Evolutionary conservation across 192 early-diverging fungal genomes (phyloP).

Genomic region (Allomyces macrogynus): DNA sequence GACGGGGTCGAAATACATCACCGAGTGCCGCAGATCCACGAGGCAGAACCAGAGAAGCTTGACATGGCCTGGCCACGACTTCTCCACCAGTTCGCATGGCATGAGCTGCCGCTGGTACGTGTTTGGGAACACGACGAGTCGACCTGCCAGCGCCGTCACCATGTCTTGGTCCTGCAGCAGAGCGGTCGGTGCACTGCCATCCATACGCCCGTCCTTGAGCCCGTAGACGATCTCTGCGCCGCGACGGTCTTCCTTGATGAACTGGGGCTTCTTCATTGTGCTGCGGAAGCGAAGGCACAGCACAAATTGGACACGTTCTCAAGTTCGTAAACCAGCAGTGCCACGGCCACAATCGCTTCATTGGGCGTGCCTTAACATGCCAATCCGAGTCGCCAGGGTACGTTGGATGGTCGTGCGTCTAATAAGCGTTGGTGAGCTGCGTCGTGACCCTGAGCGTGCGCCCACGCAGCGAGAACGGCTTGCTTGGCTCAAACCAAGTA

Average conservation of each 20-base stretch:
- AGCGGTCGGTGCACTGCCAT: too few species aligned
- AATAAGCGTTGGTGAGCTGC: constrained; percentile 43
- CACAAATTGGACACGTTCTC: constrained; percentile 39
- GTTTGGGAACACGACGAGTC: constrained; percentile 52
- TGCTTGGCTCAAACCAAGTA: constrained; percentile 1
- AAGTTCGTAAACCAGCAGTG: constrained; percentile 46
- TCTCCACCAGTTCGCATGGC: constrained; percentile 34
- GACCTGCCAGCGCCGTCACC: constrained; percentile 25
- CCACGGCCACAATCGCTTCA: constrained; percentile 51
- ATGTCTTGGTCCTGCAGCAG: constrained; percentile 18
- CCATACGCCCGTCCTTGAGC: too few species aligned
- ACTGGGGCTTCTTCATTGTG: constrained; percentile 2
- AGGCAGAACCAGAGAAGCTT: constrained; percentile 52
- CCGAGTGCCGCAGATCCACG: constrained; percentile 31
- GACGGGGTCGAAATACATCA: not conserved
- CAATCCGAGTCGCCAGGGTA: constrained; percentile 27
- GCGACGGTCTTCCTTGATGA: constrained; percentile 9
- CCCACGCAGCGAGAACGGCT: constrained; percentile 5
- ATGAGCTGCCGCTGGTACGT: constrained; percentile 45
- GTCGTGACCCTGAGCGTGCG: constrained; percentile 37
- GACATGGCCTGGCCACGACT: constrained; percentile 33
- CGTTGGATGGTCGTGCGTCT: constrained; percentile 40
- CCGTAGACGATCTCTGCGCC: not conserved
- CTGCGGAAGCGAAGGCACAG: constrained; percentile 38
- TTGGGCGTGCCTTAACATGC: constrained; percentile 48